Evolutionary conservation across 257 asterid genomes (phyloP), one percentile per base, ranked within the genome.

Genomic region (Petunia axillaris): DNA sequence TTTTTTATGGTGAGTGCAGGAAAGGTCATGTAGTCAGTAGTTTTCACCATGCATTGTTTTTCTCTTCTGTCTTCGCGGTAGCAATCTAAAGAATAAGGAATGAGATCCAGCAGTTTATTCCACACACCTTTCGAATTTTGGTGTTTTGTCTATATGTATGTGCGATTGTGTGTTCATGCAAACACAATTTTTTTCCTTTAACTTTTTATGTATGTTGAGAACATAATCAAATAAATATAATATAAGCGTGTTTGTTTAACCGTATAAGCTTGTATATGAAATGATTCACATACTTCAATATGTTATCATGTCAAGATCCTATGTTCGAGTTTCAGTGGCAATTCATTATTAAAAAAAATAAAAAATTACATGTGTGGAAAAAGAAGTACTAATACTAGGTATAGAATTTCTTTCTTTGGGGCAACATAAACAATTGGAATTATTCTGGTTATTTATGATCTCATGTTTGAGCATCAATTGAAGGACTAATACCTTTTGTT

Each of bases 81-180:
- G 85, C 63, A 63, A 71, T 60, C 7, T 48, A 44, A 8, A 62
- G 80, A 71, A 70, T 58, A 54, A 52, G 77, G 85, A 83, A 83
- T 83, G 80, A 39, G 82, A 37, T 83, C 73, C 80, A 64, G 9
- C 25, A 74, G 77, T 50, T 73, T 73, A 73, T 73, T 46, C 79
- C 70, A 75, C n/a, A 41, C 35, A 66, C 46, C 76, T 55, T 77
- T 44, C 16, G 40, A 6, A 8, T 50, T 57, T 40, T 60, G 53
- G 46, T 57, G 48, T 60, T 65, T 14, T 36, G 35, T 66, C 15
- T 52, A 15, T 73, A 40, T 57, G 6, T 4, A 8, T 64, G 35
- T 53, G 43, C 25, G 25, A 25, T 25, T 2, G 37, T 41, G 2
- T 6, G 57, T 50, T 25, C 35, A 59, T 50, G 64, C 62, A 64